These are phyloP conservation scores for Colletotrichum navitas DNA, from an alignment of 2,329 filamentous ascomycete species.

Conservation along the genomic window DNA sequence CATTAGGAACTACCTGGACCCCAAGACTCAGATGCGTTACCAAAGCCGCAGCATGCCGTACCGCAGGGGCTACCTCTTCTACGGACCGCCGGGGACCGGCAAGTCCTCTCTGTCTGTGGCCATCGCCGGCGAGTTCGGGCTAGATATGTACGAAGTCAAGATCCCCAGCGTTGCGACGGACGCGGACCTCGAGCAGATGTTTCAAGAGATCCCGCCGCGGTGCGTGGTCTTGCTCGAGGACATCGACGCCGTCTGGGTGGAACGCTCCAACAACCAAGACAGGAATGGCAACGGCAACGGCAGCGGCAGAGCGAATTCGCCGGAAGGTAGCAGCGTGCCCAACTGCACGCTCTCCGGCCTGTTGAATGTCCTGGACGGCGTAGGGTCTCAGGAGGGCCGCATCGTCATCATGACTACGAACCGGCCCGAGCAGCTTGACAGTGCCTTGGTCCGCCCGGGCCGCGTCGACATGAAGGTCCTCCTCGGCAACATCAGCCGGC, in stretches of 20 bases:
- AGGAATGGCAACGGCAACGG: slow-evolving; percentile 25
- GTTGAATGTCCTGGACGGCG: slow-evolving; percentile 78
- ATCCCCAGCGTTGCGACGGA: slow-evolving; percentile 64
- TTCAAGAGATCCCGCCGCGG: slow-evolving; percentile 63
- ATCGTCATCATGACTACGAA: slow-evolving; percentile 83
- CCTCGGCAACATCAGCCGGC: slow-evolving; percentile 63
- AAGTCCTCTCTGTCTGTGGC: slow-evolving; percentile 69
- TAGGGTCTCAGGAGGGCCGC: slow-evolving; percentile 76
- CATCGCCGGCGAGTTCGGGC: slow-evolving; percentile 62
- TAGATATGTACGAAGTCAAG: slow-evolving; percentile 64
- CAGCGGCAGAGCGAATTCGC: slow-evolving; percentile 33
- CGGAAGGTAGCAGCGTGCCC: slow-evolving; percentile 32
- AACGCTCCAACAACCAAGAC: slow-evolving; percentile 36
- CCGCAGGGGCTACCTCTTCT: slow-evolving; percentile 70
- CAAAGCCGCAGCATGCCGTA: slow-evolving; percentile 65
- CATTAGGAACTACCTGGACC: slow-evolving; percentile 65
- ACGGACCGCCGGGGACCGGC: slow-evolving; percentile 73
- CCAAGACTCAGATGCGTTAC: slow-evolving; percentile 67
- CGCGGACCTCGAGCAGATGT: slow-evolving; percentile 63
- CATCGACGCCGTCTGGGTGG: slow-evolving; percentile 60
- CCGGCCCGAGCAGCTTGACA: slow-evolving; percentile 72
- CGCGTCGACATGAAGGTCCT: slow-evolving; percentile 74
- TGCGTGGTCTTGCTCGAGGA: slow-evolving; percentile 69
- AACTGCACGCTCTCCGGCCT: slow-evolving; percentile 71
- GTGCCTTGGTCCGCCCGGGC: slow-evolving; percentile 74